These are phyloP conservation scores for Ustilago lituana DNA, from an alignment of 1,284 basidiomycete genomes.

Conservation along the genomic window DNA sequence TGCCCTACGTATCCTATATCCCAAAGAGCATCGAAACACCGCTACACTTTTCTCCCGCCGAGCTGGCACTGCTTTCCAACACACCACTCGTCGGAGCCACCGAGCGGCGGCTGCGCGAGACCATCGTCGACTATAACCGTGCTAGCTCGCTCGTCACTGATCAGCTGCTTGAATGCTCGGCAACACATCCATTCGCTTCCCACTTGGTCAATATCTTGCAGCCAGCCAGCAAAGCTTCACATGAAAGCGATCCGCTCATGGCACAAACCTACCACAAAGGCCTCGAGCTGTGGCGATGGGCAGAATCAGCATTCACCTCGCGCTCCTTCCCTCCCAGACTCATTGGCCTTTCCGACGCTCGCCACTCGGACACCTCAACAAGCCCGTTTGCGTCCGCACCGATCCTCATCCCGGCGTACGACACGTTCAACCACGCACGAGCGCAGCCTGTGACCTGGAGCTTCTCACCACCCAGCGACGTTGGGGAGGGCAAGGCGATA, in stretches of 20 bases:
- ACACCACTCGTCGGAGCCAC: conserved; percentile 50
- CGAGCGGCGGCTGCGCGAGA: conserved; percentile 25
- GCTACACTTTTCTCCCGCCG: conserved; percentile 34
- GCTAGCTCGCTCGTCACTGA: neutral
- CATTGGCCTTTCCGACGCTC: conserved; percentile 8
- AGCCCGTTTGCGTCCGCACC: conserved; percentile 21
- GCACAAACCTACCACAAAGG: conserved; percentile 10
- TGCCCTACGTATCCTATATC: conserved; percentile 44
- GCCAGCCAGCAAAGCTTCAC: neutral
- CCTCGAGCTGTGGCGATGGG: conserved; percentile 52
- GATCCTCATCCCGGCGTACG: conserved; percentile 60
- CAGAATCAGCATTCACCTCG: conserved; percentile 44
- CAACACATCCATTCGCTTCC: neutral
- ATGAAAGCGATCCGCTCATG: conserved; percentile 1
- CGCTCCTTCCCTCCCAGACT: conserved; percentile 60
- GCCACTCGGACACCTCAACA: neutral
- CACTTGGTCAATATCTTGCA: neutral
- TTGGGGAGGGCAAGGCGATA: neutral
- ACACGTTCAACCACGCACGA: conserved; percentile 59
- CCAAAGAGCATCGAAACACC: conserved; percentile 44
- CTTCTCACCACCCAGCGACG: neutral
- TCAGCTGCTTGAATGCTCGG: neutral
- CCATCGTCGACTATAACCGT: conserved; percentile 13
- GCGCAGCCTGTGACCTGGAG: conserved; percentile 57
- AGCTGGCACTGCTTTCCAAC: conserved; percentile 35